These are phyloP conservation scores for Lycium ferocissimum DNA, from an alignment of 257 asterid species.

Conservation along the genomic window DNA sequence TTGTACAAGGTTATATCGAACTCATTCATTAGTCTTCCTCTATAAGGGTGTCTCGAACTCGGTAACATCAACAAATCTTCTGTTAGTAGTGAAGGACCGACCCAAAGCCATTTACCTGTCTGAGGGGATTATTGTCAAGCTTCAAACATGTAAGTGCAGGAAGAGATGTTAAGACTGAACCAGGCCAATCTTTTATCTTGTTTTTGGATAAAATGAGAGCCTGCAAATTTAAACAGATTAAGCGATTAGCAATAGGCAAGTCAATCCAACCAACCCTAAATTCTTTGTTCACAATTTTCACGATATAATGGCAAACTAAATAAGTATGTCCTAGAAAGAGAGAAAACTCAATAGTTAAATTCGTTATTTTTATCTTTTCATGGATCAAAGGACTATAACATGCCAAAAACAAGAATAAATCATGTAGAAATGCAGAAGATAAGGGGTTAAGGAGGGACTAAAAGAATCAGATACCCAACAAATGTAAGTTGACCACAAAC, in stretches of 20 bases:
- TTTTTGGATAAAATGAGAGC: slow-evolving; percentile 81
- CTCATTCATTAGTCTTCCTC: not conserved
- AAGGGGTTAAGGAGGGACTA: not conserved
- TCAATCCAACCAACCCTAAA: slow-evolving; percentile 22
- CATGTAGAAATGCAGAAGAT: slow-evolving; percentile 4
- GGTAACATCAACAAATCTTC: not conserved
- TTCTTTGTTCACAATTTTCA: not conserved
- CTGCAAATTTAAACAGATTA: slow-evolving; percentile 47
- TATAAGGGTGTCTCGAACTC: slow-evolving; percentile 15
- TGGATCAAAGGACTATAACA: not conserved
- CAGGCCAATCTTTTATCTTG: slow-evolving; percentile 91
- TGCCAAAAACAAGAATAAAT: not conserved
- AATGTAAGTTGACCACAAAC: not conserved
- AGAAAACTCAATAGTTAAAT: not conserved
- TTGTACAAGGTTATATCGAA: too few relatives aligned
- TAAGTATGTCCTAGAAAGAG: not conserved
- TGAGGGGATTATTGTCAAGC: slow-evolving; percentile 83
- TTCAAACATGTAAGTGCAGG: slow-evolving; percentile 84
- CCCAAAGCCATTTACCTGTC: slow-evolving; percentile 55
- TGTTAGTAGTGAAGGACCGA: not conserved
- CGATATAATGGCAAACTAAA: not conserved
- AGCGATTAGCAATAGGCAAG: slow-evolving; percentile 4
- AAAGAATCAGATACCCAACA: not conserved
- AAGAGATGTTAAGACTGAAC: slow-evolving; percentile 66
- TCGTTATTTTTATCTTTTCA: not conserved